phyloP scores from a whole-genome alignment of 148 eudicot species.

The Fagopyrum homotropicum region DNA sequence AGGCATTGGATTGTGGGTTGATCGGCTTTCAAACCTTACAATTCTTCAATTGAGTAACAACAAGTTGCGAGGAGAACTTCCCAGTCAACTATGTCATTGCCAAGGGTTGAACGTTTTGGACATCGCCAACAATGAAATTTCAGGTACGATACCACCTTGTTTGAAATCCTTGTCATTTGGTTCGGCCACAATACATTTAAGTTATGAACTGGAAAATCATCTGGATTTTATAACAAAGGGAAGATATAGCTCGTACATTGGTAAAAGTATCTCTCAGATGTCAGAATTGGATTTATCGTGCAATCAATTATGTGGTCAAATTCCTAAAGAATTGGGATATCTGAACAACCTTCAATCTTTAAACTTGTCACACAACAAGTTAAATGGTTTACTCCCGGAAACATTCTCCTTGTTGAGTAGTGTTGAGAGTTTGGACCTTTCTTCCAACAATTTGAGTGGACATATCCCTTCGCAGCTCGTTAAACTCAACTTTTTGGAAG shows the following conservation, averaged over 20 bases:
- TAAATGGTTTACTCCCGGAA: slow-evolving; percentile 13
- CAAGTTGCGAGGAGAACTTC: slow-evolving; percentile 9
- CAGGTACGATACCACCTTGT: slow-evolving; percentile 18
- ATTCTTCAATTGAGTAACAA: neutral
- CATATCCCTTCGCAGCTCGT: neutral
- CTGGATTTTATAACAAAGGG: slow-evolving; percentile 16
- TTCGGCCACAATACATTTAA: neutral
- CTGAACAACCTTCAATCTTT: slow-evolving; percentile 12
- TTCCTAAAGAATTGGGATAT: slow-evolving; percentile 13
- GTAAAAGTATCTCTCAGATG: neutral
- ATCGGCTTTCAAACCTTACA: neutral
- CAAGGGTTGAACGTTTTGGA: neutral
- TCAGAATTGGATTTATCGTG: slow-evolving; percentile 18
- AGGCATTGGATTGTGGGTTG: neutral
- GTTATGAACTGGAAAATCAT: too few relatives aligned
- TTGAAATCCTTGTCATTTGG: neutral
- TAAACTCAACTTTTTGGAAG: neutral
- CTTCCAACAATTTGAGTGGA: slow-evolving; percentile 19
- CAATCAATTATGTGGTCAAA: slow-evolving; percentile 13
- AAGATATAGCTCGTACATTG: neutral
- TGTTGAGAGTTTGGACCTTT: slow-evolving; percentile 20
- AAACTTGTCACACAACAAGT: slow-evolving; percentile 18
- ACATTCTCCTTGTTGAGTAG: slow-evolving; percentile 6
- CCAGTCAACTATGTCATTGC: neutral
- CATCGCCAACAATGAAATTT: slow-evolving; percentile 14